Conservation (phyloP, 2,329 filamentous ascomycete genomes). For the Talaromyces albobiverticillius region DNA sequence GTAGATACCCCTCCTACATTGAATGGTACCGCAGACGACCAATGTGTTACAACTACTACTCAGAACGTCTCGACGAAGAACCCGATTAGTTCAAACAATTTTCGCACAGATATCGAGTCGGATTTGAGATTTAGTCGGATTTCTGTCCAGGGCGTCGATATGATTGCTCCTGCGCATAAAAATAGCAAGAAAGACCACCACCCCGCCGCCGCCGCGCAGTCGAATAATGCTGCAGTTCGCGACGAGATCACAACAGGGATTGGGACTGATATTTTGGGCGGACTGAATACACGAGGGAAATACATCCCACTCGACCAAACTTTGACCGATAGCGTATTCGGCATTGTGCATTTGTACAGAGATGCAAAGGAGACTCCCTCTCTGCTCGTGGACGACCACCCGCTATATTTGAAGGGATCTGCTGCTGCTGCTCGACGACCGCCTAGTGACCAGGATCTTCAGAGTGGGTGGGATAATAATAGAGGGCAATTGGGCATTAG, state of each 20-base stretch:
- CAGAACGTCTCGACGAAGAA: no score
- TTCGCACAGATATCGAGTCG: slow-evolving; percentile 20
- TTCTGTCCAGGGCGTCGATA: slow-evolving; percentile 76
- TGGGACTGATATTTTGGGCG: slow-evolving; percentile 54
- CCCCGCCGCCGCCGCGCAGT: slow-evolving; percentile 19
- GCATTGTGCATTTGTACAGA: slow-evolving; percentile 89
- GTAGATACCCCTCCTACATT: neutral
- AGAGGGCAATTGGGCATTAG: slow-evolving; percentile 12
- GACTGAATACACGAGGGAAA: slow-evolving; percentile 76
- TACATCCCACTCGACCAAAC: slow-evolving; percentile 69
- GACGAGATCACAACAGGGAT: slow-evolving; percentile 47
- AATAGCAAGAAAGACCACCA: no score
- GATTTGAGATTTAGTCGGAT: slow-evolving; percentile 86
- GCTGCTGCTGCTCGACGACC: slow-evolving; percentile 31
- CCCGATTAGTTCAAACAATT: neutral
- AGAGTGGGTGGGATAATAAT: neutral
- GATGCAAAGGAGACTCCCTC: slow-evolving; percentile 72
- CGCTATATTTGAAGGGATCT: slow-evolving; percentile 37
- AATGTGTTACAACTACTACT: no score
- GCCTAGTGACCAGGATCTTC: slow-evolving; percentile 19
- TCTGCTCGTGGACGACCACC: slow-evolving; percentile 50
- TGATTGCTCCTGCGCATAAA: slow-evolving; percentile 45
- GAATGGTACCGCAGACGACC: neutral
- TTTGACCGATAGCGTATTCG: slow-evolving; percentile 81
- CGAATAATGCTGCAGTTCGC: slow-evolving; percentile 22